A percentile compares a stretch with the other conserved stretches of the same genome.
These are phyloP conservation scores for Citrus mangshanensis DNA, from an alignment of 345 rosid genomes.

Conservation along the genomic window DNA sequence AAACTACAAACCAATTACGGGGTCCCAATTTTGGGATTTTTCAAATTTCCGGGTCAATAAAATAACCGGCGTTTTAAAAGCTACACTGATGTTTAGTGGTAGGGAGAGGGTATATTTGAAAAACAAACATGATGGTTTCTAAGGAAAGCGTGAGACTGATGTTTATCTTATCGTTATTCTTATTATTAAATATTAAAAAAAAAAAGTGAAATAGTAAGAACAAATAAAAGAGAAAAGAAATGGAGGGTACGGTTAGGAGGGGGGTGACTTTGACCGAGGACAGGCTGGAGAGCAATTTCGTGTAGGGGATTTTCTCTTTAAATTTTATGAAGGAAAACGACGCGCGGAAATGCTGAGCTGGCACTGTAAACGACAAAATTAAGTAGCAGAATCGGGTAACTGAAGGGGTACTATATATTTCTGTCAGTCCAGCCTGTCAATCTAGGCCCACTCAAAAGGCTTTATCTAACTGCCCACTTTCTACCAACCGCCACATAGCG, in stretches of 20 bases:
- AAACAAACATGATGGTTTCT: background rate
- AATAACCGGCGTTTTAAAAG: background rate
- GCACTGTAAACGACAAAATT: constrained; percentile 47
- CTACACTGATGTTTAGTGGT: constrained; percentile 21
- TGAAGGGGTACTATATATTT: constrained; percentile 32
- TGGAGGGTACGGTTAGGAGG: constrained; percentile 15
- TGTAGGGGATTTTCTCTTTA: background rate
- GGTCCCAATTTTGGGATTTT: background rate
- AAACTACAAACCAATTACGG: background rate
- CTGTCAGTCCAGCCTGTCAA: constrained; percentile 58
- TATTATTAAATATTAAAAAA: background rate
- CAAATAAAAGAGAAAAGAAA: background rate
- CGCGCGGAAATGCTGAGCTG: constrained; percentile 47
- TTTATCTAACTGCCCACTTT: constrained; percentile 28
- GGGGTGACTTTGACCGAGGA: constrained; percentile 36
- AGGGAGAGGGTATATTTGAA: background rate
- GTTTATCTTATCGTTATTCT: background rate
- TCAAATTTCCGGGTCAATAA: background rate
- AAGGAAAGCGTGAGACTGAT: constrained; percentile 7
- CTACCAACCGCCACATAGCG: constrained; percentile 33
- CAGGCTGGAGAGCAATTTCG: constrained; percentile 56
- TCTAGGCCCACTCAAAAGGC: constrained; percentile 9
- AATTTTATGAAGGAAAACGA: constrained; percentile 16
- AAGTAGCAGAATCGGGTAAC: constrained; percentile 36
- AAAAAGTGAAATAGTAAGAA: background rate